These are phyloP conservation scores for Colletotrichum sp. DNA, from an alignment of 2,329 filamentous ascomycete genomes.

Conservation along the genomic window DNA sequence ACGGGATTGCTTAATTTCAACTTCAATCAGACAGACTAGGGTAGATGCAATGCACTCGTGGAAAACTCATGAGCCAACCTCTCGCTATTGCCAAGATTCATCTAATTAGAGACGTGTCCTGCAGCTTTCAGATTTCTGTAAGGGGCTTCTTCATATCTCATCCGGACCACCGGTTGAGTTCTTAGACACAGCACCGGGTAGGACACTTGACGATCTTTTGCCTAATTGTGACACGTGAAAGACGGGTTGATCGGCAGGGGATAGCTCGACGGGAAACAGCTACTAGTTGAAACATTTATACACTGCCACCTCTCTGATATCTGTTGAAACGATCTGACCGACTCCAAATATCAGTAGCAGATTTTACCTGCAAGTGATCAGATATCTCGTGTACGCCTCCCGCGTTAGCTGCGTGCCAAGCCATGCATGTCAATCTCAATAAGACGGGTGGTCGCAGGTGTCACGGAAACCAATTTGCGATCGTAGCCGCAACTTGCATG, in stretches of 20 bases:
- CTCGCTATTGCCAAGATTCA: background rate
- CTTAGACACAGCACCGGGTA: background rate
- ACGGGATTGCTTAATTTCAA: background rate
- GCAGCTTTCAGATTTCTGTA: background rate
- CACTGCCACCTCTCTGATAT: slow-evolving; percentile 9
- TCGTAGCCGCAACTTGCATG: background rate
- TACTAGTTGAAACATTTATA: background rate
- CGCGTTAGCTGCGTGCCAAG: background rate
- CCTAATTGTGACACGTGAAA: background rate
- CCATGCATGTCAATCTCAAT: background rate
- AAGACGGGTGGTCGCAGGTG: background rate
- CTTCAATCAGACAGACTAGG: background rate
- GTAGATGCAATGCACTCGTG: background rate
- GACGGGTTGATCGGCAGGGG: background rate
- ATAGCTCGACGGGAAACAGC: background rate
- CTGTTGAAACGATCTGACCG: background rate
- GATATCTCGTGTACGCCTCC: background rate
- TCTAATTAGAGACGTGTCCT: background rate
- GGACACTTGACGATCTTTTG: background rate
- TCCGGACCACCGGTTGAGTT: slow-evolving; percentile 9
- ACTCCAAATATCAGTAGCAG: background rate
- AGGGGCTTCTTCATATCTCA: background rate
- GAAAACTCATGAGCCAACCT: background rate
- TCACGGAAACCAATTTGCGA: background rate
- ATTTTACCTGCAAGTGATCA: background rate